Base-by-base conservation (phyloP, 306 rosid species). In the Glycine soja region DNA sequence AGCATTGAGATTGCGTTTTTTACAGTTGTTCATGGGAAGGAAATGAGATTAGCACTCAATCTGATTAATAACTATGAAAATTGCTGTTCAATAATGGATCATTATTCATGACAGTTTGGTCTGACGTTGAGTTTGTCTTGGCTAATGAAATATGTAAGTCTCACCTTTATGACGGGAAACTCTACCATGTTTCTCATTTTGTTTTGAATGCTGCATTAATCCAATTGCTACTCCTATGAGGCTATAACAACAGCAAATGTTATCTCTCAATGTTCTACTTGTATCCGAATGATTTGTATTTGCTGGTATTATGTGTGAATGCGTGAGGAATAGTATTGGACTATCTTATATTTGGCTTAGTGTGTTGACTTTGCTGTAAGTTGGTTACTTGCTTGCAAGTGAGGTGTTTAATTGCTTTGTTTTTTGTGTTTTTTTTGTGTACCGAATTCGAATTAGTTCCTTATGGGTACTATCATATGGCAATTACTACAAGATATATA, bases 1-100 rank as follows among this genome's bases (percentile, higher is more conserved):
- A 79, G 82, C 57, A 70, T 48, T 72, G 70, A 52, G 74, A 56
- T 84, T 76, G 64, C 73, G 69, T 53, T 80, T 84, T 57, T 62
- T 40, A 42, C 72, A 51, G 57, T 63, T 24, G 30, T 24, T 56
- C 43, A 24, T 32, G 80, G 54, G 54, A 76, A 61, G 57, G 74
- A 83, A 72, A 61, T 80, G 48, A 10, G 48, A 53, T 85, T 69
- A 56, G 18, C 58, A 65, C 36, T 32, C 15, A 36, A 70, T 58
- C 11, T 72, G 62, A 16, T 52, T 43, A 12, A 64, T 64, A 61
- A 16, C 13, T 54, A 73, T 80, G 78, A n/a, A 50, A 65, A 80
- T 70, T 76, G 64, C 72, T 71, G 5, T 65, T 65, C 46, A 19
- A 50, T 46, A 42, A 43, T 69, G 78, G 54, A 59, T 74, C 46